Evolutionary conservation across 2,329 filamentous ascomycete genomes (phyloP), one percentile per base, ranked within the genome.

Genomic region (Hymenoscyphus fraxineus): DNA sequence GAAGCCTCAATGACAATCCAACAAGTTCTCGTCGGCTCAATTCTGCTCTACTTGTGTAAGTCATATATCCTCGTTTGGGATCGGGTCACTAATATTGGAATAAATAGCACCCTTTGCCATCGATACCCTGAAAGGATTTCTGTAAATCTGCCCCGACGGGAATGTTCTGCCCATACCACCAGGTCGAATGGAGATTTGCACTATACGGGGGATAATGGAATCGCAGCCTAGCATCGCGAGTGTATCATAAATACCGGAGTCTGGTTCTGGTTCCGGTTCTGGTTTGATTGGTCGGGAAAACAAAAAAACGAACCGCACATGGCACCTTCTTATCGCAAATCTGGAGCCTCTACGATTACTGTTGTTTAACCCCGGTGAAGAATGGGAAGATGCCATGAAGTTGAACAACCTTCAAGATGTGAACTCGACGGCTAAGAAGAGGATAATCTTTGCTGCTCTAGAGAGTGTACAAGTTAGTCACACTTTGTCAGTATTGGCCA

Each of bases 21-120:
- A 79, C 83, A 82, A 72, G 89, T 89, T 67, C 75, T 88, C 63
- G 83, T 85, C 47, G 86, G 86, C 16, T 88, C 87, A 68, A 81
- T 88, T 47, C 77, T 90, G 59, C 83, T 95, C 59, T 94, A 94
- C 76, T 79, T 95, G 66, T 92, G 91, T 95, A 86, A 64, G 89
- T 3, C 32, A 58, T 31, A 12, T 31, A n/a, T 32, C 13, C 13
- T 16, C 9, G 7, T 47, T 22, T 19, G 19, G n/a, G 9, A 41
- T 12, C 7, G 38, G 16, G 5, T 47, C 57, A n/a, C 56, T 68
- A 67, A 62, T 62, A 60, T 38, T n/a, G 60, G 13, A 51, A 10
- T 22, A 54, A 27, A 54, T 9, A 54, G 83, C 83, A 65, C 83
- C 83, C 1, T 85, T 85, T 73, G 79, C 81, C 32, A 77, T 85